Conservation (phyloP, 2,329 filamentous ascomycete species). For the Diplodia corticola region DNA sequence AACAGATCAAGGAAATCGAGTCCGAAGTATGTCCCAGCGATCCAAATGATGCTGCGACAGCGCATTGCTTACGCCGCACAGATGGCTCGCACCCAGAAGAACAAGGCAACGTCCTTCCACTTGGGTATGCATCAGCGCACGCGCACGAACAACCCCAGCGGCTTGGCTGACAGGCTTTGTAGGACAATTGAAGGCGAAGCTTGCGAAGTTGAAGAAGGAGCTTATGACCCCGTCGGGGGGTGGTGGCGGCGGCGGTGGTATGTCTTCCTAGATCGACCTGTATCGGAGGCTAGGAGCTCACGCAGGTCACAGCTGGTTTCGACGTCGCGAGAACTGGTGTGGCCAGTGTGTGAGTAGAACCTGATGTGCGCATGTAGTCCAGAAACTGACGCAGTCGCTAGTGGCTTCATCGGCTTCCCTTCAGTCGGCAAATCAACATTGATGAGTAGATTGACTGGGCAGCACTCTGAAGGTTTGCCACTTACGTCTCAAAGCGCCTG, state of each 20-base stretch:
- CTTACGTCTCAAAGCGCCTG: slow-evolving; percentile 24
- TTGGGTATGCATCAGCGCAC: slow-evolving; percentile 56
- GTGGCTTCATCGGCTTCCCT: slow-evolving; percentile 93
- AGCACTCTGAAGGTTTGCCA: slow-evolving; percentile 75
- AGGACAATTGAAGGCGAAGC: slow-evolving; percentile 92
- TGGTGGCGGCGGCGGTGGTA: slow-evolving; percentile 78
- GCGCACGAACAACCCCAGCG: slow-evolving; percentile 2
- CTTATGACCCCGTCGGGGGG: slow-evolving; percentile 79
- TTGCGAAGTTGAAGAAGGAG: slow-evolving; percentile 96
- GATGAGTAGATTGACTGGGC: slow-evolving; percentile 91
- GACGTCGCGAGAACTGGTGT: slow-evolving; percentile 98
- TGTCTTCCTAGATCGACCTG: neutral
- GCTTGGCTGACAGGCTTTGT: slow-evolving; percentile 30
- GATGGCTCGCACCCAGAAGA: slow-evolving; percentile 98
- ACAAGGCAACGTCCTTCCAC: slow-evolving; percentile 93
- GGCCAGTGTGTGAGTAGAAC: slow-evolving; percentile 69
- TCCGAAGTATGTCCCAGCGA: slow-evolving; percentile 66
- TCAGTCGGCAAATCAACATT: slow-evolving; percentile 98
- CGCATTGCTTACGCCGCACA: slow-evolving; percentile 39
- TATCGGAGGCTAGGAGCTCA: slow-evolving; percentile 24
- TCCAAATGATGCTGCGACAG: neutral
- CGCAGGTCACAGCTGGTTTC: slow-evolving; percentile 66
- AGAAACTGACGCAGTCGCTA: slow-evolving; percentile 26
- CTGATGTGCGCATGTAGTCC: neutral
- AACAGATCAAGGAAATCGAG: slow-evolving; percentile 94